Base-by-base conservation (phyloP, 306 rosid genomes). In the Cucurbita argyrosperma region DNA sequence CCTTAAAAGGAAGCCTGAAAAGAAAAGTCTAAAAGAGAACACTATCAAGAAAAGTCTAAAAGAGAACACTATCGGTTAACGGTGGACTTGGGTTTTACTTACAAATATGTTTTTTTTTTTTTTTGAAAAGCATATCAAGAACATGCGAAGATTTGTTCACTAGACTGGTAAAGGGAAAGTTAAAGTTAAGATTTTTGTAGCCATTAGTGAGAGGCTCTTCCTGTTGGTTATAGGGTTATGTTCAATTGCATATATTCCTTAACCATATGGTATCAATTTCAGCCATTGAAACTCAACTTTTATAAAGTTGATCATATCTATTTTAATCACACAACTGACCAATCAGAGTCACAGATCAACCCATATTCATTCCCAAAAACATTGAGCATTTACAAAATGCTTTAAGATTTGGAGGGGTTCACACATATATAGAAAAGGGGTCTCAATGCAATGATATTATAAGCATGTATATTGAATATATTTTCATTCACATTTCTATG, bases 231-330 rank as follows among this genome's bases (percentile, higher is more conserved):
- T 64, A 10, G 51, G 51, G 68, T 62, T 64, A 64, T 64, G 71
- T 64, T 51, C 52, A 9, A 18, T 42, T 64, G 71, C 52, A 64
- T 64, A 64, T 64, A 64, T 64, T 64, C 71, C 30, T 64, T 4
- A 64, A 64, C 70, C 35, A 64, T 64, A 64, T 64, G 71, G 71
- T 64, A 64, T 64, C 71, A 40, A 64, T 64, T 42, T 64, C 71
- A 64, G 71, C 71, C 71, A 18, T 64, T 42, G 51, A 64, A 64
- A n/a, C 16, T 51, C 16, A 42, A 64, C 71, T 64, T 64, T 64
- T 64, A 64, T 64, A 64, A 64, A 64, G 71, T 16, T 64, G 4
- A 64, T 40, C 52, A 64, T 64, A 40, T 64, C 71, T 64, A 64
- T 64, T n/a, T 64, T 64, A 64, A 10, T 64, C 51, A 64, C 51